phyloP scores from a whole-genome alignment of 2,329 filamentous ascomycete genomes.

The Fusarium stilboides region DNA sequence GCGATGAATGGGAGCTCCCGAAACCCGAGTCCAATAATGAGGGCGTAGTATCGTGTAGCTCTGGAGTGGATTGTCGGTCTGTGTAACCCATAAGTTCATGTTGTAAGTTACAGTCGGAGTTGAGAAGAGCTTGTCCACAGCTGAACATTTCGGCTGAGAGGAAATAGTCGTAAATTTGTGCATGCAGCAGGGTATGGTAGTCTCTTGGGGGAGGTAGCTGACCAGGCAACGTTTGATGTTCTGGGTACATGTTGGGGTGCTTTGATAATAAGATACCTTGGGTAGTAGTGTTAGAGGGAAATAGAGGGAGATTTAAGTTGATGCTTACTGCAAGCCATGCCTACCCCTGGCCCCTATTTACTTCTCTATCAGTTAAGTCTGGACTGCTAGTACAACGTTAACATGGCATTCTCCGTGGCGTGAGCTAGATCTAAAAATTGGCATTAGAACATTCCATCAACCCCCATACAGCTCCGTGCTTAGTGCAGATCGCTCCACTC shows the following conservation, averaged over 20 bases:
- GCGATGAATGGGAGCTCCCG: neutral
- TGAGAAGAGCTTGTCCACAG: neutral
- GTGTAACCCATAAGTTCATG: neutral
- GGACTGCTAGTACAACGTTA: neutral
- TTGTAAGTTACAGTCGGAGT: neutral
- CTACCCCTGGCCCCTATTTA: neutral
- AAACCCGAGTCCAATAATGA: neutral
- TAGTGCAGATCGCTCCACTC: too few species aligned
- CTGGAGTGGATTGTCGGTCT: neutral
- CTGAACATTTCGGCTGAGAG: neutral
- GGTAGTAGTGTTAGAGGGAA: neutral
- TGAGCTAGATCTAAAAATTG: neutral
- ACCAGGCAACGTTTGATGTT: neutral
- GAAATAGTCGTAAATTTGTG: constrained; percentile 3
- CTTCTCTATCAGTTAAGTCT: neutral
- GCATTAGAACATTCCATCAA: neutral
- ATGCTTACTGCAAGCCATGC: neutral
- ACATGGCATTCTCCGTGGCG: neutral
- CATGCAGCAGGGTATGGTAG: neutral
- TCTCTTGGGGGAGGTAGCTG: neutral
- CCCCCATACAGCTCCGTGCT: neutral
- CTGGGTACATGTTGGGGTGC: neutral
- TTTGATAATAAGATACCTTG: neutral
- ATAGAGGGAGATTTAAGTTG: neutral
- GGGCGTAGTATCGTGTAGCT: neutral